Conservation (phyloP, 2,329 filamentous ascomycete genomes). For the Aspergillus niger region DNA sequence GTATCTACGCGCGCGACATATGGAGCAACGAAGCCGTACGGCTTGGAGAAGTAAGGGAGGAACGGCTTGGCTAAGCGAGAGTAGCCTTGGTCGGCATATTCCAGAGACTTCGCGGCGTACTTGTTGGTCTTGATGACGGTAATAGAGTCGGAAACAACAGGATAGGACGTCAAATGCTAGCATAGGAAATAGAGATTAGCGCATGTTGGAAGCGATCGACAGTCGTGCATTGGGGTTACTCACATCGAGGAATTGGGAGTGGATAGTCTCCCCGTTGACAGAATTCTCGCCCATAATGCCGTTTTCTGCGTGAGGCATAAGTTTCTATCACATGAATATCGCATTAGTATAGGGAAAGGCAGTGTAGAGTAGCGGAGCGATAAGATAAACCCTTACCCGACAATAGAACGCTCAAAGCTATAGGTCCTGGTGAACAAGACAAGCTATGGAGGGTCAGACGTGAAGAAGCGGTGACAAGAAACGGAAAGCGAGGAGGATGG, state of each 20-base stretch:
- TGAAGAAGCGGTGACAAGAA: neutral
- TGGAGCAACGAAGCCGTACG: slow-evolving; percentile 79
- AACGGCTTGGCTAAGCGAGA: slow-evolving; percentile 74
- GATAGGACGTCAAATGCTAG: slow-evolving; percentile 83
- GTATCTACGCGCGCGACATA: slow-evolving; percentile 82
- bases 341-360: neutral
- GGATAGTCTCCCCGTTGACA: slow-evolving; percentile 53
- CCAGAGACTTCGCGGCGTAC: slow-evolving; percentile 79
- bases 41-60: slow-evolving; percentile 74
- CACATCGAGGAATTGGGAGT: slow-evolving; percentile 51
- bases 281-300: slow-evolving; percentile 49
- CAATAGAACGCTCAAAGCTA: neutral
- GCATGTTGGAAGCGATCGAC: slow-evolving; percentile 18
- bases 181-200: slow-evolving; percentile 21
- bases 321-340: slow-evolving; percentile 7
- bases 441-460: neutral
- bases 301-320: slow-evolving; percentile 54
- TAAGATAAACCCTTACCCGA: neutral
- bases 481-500: neutral
- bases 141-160: slow-evolving; percentile 77
- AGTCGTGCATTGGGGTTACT: slow-evolving; percentile 14
- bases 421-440: neutral
- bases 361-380: neutral
- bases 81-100: slow-evolving; percentile 74
- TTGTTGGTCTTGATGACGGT: slow-evolving; percentile 77